Conservation (phyloP, 352 stramenopile species). For the Elongisporangium undulatum region DNA sequence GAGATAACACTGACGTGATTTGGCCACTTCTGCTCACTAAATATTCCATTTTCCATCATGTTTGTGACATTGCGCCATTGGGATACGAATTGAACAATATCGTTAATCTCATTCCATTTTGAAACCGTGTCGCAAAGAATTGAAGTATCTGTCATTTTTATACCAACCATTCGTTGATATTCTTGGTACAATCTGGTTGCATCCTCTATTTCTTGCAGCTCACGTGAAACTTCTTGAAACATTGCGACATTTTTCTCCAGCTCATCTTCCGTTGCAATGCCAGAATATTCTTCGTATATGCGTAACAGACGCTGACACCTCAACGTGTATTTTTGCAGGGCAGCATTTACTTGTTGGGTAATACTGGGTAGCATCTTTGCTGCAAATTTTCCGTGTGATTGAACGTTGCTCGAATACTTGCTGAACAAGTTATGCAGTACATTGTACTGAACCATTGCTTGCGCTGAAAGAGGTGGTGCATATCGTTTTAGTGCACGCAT, state of each 20-base stretch:
- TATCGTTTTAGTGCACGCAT: conserved; percentile 41
- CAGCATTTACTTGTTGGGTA: conserved; percentile 58
- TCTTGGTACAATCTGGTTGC: conserved; percentile 56
- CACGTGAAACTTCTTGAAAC: conserved; percentile 46
- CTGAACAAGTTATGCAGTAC: conserved; percentile 35
- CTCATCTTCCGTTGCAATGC: conserved; percentile 47
- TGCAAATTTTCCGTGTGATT: conserved; percentile 58
- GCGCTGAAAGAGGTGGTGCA: conserved; percentile 23
- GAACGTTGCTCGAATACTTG: conserved; percentile 42
- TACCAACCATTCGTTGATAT: conserved; percentile 64
- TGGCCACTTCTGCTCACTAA: conserved; percentile 57
- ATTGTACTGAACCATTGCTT: conserved; percentile 34
- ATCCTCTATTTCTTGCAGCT: conserved; percentile 46
- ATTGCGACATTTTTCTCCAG: conserved; percentile 42
- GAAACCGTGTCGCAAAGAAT: conserved; percentile 31
- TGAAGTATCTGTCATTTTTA: conserved; percentile 56
- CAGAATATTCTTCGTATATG: conserved; percentile 44
- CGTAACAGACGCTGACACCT: conserved; percentile 46
- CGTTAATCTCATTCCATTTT: conserved; percentile 54
- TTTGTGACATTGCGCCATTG: conserved; percentile 39
- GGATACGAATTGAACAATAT: conserved; percentile 41
- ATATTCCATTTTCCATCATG: conserved; percentile 65
- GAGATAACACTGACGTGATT: conserved; percentile 29
- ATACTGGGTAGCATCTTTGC: conserved; percentile 64
- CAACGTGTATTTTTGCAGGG: conserved; percentile 43